Base-by-base conservation (phyloP, 2,329 filamentous ascomycete genomes). In the Hypoxylon sp. region DNA sequence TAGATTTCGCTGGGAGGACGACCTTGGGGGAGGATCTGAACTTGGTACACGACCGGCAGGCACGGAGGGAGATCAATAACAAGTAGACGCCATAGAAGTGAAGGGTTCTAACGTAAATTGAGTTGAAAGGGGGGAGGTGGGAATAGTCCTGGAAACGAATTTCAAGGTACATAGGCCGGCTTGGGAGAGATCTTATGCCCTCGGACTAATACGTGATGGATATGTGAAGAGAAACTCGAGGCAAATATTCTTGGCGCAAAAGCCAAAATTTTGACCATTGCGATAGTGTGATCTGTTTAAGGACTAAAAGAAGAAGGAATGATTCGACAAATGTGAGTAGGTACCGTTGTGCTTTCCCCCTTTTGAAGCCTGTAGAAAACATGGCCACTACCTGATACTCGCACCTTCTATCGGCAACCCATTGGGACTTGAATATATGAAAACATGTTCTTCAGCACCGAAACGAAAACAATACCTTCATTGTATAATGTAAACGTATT, bases 281-380 rank as follows among this genome's bases (percentile, higher is more conserved):
- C 3, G 8, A 13, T 19, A 24, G 11, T 46, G 42, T 24, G 42
- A 39, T n/a, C 11, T n/a, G 10, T 26, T n/a, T 1, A 8, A n/a
- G 33, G n/a, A 19, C 33, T 19, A 44, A 58, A 29, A 1, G 22
- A 59, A 59, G 55, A 51, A 51, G 46, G 56, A 22, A 17, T 46
- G 31, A 2, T 29, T 42, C 5, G 14, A 22, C 10, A 10, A 11
- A 17, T 17, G 8, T 17, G 13, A 17, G 13, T n/a, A 13, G 13
- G 13, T n/a, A 13, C 5, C 31, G 3, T 44, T 5, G 46, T 39
- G 35, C 22, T 17, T 59, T 48, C 54, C 35, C 31, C 6, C 31
- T 48, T 24, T 48, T 24, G n/a, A 33, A n/a, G n/a, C 13, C 10
- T 14, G 11, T 26, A 9, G 46, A 9, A n/a, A 10, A 50, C 14